phyloP scores from a whole-genome alignment of 2,329 filamentous ascomycete genomes.

The Raffaelea deltoideospora region DNA sequence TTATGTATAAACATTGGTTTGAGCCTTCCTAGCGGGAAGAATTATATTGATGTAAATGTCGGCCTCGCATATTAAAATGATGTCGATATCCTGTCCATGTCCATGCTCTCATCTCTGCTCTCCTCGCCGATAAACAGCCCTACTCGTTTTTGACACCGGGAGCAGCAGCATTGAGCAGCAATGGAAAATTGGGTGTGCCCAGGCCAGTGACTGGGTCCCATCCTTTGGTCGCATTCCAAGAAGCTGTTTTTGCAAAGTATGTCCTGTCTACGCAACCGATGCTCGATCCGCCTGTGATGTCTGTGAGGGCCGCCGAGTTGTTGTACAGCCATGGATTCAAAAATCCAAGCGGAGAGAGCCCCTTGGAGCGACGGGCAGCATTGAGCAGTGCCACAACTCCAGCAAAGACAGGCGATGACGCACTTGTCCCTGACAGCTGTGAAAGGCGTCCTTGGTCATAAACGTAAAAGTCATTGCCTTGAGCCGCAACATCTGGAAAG shows the following conservation, averaged over 20 bases:
- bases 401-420: conserved; percentile 24
- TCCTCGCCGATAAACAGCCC: too few relatives aligned
- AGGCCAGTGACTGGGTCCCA: conserved; percentile 19
- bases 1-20: too few relatives aligned
- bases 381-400: conserved; percentile 27
- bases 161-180: conserved; percentile 4
- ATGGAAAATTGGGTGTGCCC: conserved; percentile 13
- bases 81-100: too few relatives aligned
- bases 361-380: conserved; percentile 21
- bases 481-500: conserved; percentile 37
- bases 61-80: too few relatives aligned
- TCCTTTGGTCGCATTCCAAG: conserved; percentile 17
- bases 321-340: conserved; percentile 26
- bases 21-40: too few relatives aligned
- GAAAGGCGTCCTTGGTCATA: conserved; percentile 9
- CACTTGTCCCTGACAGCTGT: conserved; percentile 17
- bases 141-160: background rate
- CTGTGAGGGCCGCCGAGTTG: conserved; percentile 12
- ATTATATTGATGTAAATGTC: too few relatives aligned
- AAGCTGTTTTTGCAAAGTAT: conserved; percentile 4
- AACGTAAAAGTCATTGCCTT: conserved; percentile 24
- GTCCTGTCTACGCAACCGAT: conserved; percentile 11
- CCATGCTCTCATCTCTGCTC: too few relatives aligned
- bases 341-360: conserved; percentile 24
- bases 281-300: conserved; percentile 13